Conservation (phyloP, 2,329 filamentous ascomycete species). For the Volutella citrinella region DNA sequence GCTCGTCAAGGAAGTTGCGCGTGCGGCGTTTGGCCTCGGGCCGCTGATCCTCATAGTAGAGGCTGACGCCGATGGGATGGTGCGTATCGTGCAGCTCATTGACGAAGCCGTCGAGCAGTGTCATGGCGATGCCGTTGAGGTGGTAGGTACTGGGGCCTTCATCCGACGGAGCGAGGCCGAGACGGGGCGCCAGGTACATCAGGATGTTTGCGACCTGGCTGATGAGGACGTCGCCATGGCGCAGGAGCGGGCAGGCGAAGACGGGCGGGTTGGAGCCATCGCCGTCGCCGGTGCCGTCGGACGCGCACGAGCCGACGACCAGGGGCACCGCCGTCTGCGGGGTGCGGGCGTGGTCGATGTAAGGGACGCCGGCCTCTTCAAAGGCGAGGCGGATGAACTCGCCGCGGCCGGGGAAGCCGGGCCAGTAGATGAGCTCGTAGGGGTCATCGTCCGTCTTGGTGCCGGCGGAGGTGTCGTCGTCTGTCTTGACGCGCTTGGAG, state of each 20-base stretch:
- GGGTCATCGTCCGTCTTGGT: conserved; percentile 41
- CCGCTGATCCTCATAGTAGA: conserved; percentile 76
- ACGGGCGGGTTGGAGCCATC: conserved; percentile 60
- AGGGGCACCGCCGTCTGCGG: conserved; percentile 46
- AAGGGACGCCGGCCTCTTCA: conserved; percentile 63
- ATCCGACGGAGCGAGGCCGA: conserved; percentile 51
- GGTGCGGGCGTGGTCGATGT: conserved; percentile 52
- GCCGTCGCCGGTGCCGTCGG: conserved; percentile 44
- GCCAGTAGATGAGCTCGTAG: conserved; percentile 72
- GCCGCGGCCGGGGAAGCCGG: conserved; percentile 67
- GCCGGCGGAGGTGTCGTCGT: too few relatives aligned
- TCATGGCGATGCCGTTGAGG: conserved; percentile 63
- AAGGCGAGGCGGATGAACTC: conserved; percentile 71
- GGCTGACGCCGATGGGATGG: conserved; percentile 59
- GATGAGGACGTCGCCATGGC: conserved; percentile 59
- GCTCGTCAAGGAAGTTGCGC: conserved; percentile 54
- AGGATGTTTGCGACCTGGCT: conserved; percentile 72
- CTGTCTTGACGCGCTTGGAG: conserved; percentile 27
- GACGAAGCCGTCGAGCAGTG: conserved; percentile 66
- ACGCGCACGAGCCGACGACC: conserved; percentile 47
- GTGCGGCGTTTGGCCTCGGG: conserved; percentile 58
- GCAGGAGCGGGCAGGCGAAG: conserved; percentile 66
- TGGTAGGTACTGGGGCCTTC: conserved; percentile 48
- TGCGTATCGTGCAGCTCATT: conserved; percentile 75
- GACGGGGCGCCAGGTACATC: conserved; percentile 61